phyloP scores from a whole-genome alignment of 2,329 filamentous ascomycete species.

The Fusarium globosum region DNA sequence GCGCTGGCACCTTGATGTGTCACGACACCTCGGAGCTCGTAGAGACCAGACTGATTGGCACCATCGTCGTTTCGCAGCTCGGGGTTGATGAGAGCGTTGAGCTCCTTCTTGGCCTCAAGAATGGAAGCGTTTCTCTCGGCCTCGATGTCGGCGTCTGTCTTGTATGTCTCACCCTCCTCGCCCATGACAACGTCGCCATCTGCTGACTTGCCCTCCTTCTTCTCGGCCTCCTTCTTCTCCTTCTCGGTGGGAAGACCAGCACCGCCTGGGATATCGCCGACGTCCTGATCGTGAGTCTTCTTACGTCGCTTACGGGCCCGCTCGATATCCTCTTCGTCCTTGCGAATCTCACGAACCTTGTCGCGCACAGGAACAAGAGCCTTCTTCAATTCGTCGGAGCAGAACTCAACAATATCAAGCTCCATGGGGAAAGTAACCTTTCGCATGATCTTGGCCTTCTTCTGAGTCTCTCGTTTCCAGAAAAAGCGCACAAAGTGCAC shows the following conservation, averaged over 20 bases:
- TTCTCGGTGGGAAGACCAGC: conserved; percentile 63
- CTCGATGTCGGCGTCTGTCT: conserved; percentile 94
- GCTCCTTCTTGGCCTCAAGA: conserved; percentile 85
- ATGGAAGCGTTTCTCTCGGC: conserved; percentile 83
- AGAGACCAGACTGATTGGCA: conserved; percentile 92
- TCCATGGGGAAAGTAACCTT: conserved; percentile 97
- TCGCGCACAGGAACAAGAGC: conserved; percentile 92
- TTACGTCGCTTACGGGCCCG: conserved; percentile 93
- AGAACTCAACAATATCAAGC: conserved; percentile 93
- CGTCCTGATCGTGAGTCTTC: conserved; percentile 63
- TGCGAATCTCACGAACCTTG: conserved; percentile 93
- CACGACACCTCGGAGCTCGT: conserved; percentile 92
- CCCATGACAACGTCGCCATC: conserved; percentile 80
- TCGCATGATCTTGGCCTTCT: conserved; percentile 99
- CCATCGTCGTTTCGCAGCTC: conserved; percentile 81
- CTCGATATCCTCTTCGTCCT: conserved; percentile 94
- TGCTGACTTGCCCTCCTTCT: conserved; percentile 57
- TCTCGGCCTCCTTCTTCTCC: conserved; percentile 62
- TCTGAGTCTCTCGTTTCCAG: conserved; percentile 94
- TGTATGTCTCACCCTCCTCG: conserved; percentile 71
- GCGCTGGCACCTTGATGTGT: conserved; percentile 97
- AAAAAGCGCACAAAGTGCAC: conserved; percentile 99
- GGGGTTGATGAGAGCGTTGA: conserved; percentile 80
- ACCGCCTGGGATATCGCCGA: conserved; percentile 58
- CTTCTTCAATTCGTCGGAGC: conserved; percentile 87